Base-by-base conservation (phyloP, 345 rosid genomes). In the Ailanthus altissimus region DNA sequence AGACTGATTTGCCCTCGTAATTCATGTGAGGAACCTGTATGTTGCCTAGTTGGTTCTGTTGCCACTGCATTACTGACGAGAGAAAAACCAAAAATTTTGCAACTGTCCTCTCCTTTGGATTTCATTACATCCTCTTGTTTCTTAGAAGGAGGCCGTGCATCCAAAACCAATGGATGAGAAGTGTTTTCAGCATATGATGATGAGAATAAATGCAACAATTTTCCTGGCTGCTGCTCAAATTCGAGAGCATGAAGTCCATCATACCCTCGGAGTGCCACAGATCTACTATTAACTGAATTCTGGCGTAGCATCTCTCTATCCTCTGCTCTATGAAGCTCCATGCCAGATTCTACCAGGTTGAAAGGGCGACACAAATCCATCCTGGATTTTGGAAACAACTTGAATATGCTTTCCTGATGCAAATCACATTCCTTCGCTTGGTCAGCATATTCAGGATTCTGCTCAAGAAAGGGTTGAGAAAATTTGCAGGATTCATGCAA, bases 21-120 rank as follows among this genome's bases (percentile, higher is more conserved):
- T 23, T 74, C 82, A 25, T 65, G 57, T 26, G 18, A 36, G 40
- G 49, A 23, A 70, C 51, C 61, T 40, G 76, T 70, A 40, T 49
- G 78, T 2, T 61, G 26, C 15, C 54, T 36, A 21, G 63, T 54
- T 49, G 26, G 72, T 53, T 81, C 87, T 7, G 80, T 66, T 70
- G 78, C 25, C 43, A 69, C 69, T 38, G 76, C 75, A 25, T 77
- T 77, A 68, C 83, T 70, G 13, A 62, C 59, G 72, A 88, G 82
- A 50, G 89, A 83, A 76, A 88, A 71, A 11, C 91, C 91, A 74
- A 88, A 88, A 28, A 88, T 87, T 79, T 81, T 88, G 74, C 86
- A 88, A 51, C 75, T 77, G 49, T 82, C 82, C 58, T 80, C 82
- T n/a, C 60, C 59, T 18, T 56, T 69, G 26, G 88, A 51, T 61